These are phyloP conservation scores for Neurospora cerealis DNA, from an alignment of 495 filamentous ascomycete species.

Conservation along the genomic window DNA sequence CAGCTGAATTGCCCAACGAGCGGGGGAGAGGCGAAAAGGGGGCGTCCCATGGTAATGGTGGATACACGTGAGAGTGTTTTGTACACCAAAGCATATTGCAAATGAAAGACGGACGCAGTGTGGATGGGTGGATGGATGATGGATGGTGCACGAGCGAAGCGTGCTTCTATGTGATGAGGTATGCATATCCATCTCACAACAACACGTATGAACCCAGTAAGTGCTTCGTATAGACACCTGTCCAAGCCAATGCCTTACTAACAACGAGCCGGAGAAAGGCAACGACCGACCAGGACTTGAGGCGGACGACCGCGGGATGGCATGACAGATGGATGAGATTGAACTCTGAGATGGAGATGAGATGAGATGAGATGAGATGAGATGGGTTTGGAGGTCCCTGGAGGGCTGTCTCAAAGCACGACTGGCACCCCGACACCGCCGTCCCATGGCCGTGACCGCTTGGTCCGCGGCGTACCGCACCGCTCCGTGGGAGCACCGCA, in stretches of 20 bases:
- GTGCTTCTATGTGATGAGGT: neutral
- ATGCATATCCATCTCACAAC: neutral
- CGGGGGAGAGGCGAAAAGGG: neutral
- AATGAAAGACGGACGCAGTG: neutral
- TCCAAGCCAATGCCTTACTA: constrained; percentile 14
- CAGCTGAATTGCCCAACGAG: neutral
- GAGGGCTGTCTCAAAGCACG: neutral
- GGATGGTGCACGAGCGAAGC: neutral
- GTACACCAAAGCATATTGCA: neutral
- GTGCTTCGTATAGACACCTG: constrained; percentile 8
- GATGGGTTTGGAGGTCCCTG: neutral
- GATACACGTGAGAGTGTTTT: neutral
- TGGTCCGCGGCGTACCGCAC: neutral
- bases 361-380: neutral
- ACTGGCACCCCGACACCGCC: neutral
- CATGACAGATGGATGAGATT: neutral
- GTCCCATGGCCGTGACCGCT: neutral
- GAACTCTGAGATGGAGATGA: neutral
- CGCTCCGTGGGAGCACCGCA: neutral
- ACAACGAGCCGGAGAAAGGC: neutral
- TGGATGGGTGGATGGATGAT: neutral
- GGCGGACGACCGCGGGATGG: neutral
- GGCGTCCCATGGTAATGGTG: neutral
- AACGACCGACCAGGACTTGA: neutral
- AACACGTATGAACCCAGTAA: neutral